phyloP scores from a whole-genome alignment of 345 rosid species.

The Salix brachista region DNA sequence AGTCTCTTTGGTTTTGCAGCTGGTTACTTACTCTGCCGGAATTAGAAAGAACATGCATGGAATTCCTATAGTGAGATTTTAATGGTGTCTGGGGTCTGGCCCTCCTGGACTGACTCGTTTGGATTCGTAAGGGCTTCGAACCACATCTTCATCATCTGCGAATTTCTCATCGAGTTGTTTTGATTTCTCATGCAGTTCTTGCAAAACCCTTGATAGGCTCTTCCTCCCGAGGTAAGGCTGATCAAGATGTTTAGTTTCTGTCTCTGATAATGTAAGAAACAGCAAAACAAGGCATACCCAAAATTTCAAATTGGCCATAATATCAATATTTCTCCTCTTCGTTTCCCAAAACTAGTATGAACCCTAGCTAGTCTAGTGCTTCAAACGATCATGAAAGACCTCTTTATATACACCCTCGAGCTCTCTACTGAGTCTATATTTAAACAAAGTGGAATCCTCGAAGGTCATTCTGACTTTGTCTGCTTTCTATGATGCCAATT shows the following conservation, averaged over 20 bases:
- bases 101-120: constrained; percentile 36
- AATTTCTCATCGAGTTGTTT: background rate
- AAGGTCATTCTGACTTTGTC: background rate
- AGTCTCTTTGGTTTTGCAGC: background rate
- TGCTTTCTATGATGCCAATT: background rate
- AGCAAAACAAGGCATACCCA: constrained; percentile 21
- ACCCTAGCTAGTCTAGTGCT: background rate
- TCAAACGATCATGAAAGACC: background rate
- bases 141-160: background rate
- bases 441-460: background rate
- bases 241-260: constrained; percentile 16
- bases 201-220: background rate
- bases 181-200: constrained; percentile 12
- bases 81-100: constrained; percentile 43
- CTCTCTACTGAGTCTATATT: background rate
- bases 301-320: constrained; percentile 25
- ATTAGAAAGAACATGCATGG: background rate
- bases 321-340: background rate
- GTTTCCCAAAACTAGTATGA: background rate
- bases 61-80: background rate
- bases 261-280: constrained; percentile 8
- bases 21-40: background rate
- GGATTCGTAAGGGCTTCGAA: constrained; percentile 1
- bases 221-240: constrained; percentile 8
- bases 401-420: background rate